Evolutionary conservation across 1,139 yeast species (phyloP), one percentile per base, ranked within the genome.

Genomic region (Yamadazyma mexicana): DNA sequence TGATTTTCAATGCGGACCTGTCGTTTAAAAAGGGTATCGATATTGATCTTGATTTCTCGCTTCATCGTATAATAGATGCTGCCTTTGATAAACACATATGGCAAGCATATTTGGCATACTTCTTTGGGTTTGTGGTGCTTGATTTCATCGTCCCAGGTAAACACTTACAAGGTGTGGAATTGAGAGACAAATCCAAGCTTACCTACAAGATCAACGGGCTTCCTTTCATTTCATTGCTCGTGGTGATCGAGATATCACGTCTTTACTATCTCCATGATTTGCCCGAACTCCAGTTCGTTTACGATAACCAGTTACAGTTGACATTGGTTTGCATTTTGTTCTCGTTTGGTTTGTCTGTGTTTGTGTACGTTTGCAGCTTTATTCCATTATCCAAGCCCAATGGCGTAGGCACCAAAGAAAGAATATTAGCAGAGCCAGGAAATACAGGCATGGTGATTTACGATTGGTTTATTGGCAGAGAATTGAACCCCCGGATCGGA

Each of bases 391-490:
- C 59, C 11, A 61, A 49, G 20, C 61, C 64, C 17, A 83, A 84
- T 57, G 85, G 81, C 11, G 47, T 51, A 5, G 77, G 75, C 14
- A 81, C 79, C 4, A 69, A 67, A 14, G 94, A 87, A 55, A 74
- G 87, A 44, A 79, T 91, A 32, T 70, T 92, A 42, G 92, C 97
- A 0, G 65, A 77, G 31, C 94, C 94, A 35, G 98, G 98, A 3
- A 92, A 92, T 63, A 73, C 96, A 0, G 87, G 88, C 0, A 81
- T 78, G 50, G 49, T 65, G 1, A 54, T 91, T 22, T 92, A 87
- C 58, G 97, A 92, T 62, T 92, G 97, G 96, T 94, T 88, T 57
- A 89, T 92, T 59, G 99, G 99, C 22, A 78, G 98, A 40, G 98
- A 92, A 61, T 71, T 94, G 56, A 94, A 94, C 58, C 98, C 98